These are phyloP conservation scores for Ceratocystis diversiconidia DNA, from an alignment of 2,329 filamentous ascomycete genomes.

Conservation along the genomic window DNA sequence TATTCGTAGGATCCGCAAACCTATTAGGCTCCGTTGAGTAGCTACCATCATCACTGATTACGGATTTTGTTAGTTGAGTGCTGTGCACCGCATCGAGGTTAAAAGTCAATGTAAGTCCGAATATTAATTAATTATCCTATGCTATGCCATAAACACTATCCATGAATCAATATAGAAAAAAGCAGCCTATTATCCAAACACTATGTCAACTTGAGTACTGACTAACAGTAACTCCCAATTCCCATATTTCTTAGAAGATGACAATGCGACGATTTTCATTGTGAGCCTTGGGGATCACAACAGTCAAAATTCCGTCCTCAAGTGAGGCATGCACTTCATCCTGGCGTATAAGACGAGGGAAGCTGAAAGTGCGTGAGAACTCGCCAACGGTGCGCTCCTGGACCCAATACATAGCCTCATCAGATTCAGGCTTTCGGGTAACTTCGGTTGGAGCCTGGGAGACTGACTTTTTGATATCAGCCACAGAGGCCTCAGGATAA, in stretches of 20 bases:
- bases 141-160: neutral
- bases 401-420: constrained; percentile 54
- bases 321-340: constrained; percentile 47
- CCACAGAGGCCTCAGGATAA: constrained; percentile 20
- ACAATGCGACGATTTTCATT: constrained; percentile 40
- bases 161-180: neutral
- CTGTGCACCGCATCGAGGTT: neutral
- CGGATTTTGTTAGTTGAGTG: too few species aligned
- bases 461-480: constrained; percentile 19
- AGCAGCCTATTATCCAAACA: neutral
- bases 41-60: too few species aligned
- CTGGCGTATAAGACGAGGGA: constrained; percentile 49
- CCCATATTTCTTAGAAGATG: constrained; percentile 31
- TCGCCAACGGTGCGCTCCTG: constrained; percentile 51
- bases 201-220: neutral
- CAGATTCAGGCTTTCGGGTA: constrained; percentile 21
- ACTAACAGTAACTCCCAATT: neutral
- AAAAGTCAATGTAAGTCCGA: neutral
- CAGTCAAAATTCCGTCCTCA: constrained; percentile 49
- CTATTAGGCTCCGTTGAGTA: too few species aligned
- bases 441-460: constrained; percentile 33
- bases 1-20: too few species aligned
- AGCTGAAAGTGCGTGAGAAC: constrained; percentile 55
- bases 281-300: constrained; percentile 52
- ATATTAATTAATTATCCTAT: neutral